Evolutionary conservation across 2,329 filamentous ascomycete genomes (phyloP), one percentile per base, ranked within the genome.

Genomic region (Calonectria honghensis): DNA sequence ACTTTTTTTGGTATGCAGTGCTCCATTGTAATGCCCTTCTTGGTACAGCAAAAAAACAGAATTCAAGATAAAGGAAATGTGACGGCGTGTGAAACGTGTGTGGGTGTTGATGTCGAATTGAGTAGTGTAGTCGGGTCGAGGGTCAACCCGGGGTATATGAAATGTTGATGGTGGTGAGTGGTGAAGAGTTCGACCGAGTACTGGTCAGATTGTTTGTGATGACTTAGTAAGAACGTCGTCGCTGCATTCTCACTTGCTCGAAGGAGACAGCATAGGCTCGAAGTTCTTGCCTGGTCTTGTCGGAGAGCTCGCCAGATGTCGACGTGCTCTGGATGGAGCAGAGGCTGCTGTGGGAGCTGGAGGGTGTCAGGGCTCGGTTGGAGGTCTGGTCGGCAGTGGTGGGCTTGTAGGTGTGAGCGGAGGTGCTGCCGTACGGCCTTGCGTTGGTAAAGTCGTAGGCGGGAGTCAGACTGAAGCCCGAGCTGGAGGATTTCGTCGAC

Each of bases 261-360:
- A 98, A 98, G 2, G 94, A 95, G 82, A 94, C 94, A 78, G 95
- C 94, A 85, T 98, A 98, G 79, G 94, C 93, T 82, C 93, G 92
- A 45, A 98, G 91, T 84, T 98, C 95, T 84, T 91, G 93, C 81
- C 92, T 92, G 35, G 94, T 93, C 85, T 94, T 94, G 77, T 94
- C 93, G 4, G 95, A 96, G 77, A 98, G 88, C 63, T 90, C 88
- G 54, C 84, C 84, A 29, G 86, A 84, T 72, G 90, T 91, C 32
- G 89, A 85, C 68, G 87, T 89, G 84, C 93, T 95, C 78, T 91
- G 91, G 81, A 96, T 91, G 35, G 95, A 98, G 83, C 93, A 95
- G 69, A 98, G 91, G 82, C 95, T 97, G 79, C 94, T 94, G 84
- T 96, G 93, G 31, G 95, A 97, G 80, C 94, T 95, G 29, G 95